These are phyloP conservation scores for Coniochaeta sp. DNA, from an alignment of 2,329 filamentous ascomycete species.

Conservation along the genomic window DNA sequence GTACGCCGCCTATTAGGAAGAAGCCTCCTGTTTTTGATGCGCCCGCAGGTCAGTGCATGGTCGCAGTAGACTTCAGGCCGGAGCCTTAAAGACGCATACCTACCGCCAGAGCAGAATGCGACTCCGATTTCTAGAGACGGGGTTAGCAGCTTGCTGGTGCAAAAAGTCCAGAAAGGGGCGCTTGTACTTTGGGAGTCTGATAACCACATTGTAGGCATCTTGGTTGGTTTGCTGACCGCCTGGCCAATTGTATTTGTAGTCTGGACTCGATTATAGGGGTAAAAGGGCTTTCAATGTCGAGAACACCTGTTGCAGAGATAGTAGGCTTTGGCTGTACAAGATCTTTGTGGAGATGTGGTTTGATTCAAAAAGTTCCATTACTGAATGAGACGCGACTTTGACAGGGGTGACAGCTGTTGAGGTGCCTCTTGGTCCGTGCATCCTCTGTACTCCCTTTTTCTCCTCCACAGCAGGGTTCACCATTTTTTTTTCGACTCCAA, in stretches of 20 bases:
- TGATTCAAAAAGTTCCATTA: not conserved
- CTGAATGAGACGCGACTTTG: not conserved
- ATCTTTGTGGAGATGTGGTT: not conserved
- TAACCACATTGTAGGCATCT: conserved; percentile 90
- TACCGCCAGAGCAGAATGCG: conserved; percentile 96
- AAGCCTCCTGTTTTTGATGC: conserved; percentile 60
- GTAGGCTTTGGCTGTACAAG: not conserved
- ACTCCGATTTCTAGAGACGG: conserved; percentile 73
- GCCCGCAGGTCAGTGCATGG: not conserved
- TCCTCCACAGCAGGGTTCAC: not conserved
- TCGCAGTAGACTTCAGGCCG: conserved; percentile 9
- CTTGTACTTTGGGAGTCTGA: conserved; percentile 87
- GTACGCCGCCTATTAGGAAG: conserved; percentile 88
- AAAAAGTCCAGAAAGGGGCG: conserved; percentile 8
- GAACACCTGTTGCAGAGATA: not conserved
- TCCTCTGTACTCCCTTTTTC: not conserved
- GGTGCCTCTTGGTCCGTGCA: not conserved
- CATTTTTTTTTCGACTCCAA: not conserved
- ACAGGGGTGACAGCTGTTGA: not conserved
- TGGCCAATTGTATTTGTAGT: not conserved
- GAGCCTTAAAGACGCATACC: conserved; percentile 31
- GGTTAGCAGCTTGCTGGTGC: not conserved
- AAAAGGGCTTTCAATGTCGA: not conserved
- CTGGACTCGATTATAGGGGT: not conserved
- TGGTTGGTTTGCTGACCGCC: conserved; percentile 15